Evolutionary conservation across 1,139 yeast species (phyloP), one percentile per base, ranked within the genome.

Genomic region (Scheffersomyces lignicola): DNA sequence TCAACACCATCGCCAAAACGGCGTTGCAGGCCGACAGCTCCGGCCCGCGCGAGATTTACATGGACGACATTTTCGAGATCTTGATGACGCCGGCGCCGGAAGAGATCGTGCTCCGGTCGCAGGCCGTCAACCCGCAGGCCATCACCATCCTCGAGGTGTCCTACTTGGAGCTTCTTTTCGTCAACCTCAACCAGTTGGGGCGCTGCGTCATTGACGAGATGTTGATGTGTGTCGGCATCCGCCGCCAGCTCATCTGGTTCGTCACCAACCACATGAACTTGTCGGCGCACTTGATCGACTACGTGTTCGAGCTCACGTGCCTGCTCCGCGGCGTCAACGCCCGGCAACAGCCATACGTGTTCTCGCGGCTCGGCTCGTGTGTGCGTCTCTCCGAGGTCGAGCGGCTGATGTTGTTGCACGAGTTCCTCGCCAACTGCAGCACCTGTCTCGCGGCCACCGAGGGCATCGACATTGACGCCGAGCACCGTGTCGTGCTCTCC

Each of bases 201-300:
- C 69, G 78, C 49, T 62, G 73, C 18, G 56, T 81, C 32, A 62
- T 81, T 56, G 88, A 82, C 56, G 90, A 83, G 54, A 62, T 83
- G 68, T 60, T 83, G 33, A 80, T 82, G 85, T 73, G 79, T 38
- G 59, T 62, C 36, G 86, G 86, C 0, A 73, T 69, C 44, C 65
- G 89, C 42, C 56, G 87, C 25, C 73, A 73, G 0, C 51, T 81
- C n/a, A 77, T 83, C 24, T 80, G 87, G 86, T 77, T 73, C 42
- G 49, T 83, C 11, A 78, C 88, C 1, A 85, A 80, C 50, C 68
- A 73, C 31, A 51, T 79, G 21, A 78, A 77, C 34, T 72, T 79
- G 37, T 69, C 80, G 36, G 49, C 78, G 29, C 63, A 77, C 11
- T 47, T 61, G 22, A 62, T 70, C 15, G 80, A 79, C 47, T 83